Conservation (phyloP, 164 flowering plant species). For the Nymphaea colorata region DNA sequence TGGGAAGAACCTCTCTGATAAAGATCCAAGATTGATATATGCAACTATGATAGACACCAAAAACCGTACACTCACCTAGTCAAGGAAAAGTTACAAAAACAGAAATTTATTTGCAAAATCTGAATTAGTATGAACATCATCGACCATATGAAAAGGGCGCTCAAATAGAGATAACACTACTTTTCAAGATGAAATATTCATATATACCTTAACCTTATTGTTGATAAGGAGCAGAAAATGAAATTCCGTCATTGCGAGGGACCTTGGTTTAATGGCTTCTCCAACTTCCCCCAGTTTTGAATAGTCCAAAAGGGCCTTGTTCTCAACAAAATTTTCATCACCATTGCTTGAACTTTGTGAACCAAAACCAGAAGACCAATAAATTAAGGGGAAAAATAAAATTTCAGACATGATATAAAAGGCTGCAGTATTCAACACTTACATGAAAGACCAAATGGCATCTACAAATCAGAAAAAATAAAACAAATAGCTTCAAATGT, state of each 20-base stretch:
- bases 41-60: no score
- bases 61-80: no score
- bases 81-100: no score
- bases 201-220: conserved; percentile 76
- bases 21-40: no score
- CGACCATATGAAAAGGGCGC: no score
- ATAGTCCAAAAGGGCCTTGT: conserved; percentile 84
- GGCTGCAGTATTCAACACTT: neutral
- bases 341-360: conserved; percentile 56
- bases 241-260: conserved; percentile 84
- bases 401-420: neutral
- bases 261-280: conserved; percentile 67
- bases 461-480: no score
- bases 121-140: no score
- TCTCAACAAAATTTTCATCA: conserved; percentile 98
- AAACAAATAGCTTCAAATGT: no score
- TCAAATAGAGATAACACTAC: no score
- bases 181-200: no score
- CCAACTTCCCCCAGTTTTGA: conserved; percentile 64
- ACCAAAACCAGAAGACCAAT: neutral
- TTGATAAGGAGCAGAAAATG: conserved; percentile 93
- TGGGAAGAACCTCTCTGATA: no score
- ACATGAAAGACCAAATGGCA: neutral
- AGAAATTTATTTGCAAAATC: no score
- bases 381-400: neutral